Percentiles rank a stretch among this genome's conserved stretches.
phyloP scores from a whole-genome alignment of 495 filamentous ascomycete species.

The Hyaloscypha variabilis region DNA sequence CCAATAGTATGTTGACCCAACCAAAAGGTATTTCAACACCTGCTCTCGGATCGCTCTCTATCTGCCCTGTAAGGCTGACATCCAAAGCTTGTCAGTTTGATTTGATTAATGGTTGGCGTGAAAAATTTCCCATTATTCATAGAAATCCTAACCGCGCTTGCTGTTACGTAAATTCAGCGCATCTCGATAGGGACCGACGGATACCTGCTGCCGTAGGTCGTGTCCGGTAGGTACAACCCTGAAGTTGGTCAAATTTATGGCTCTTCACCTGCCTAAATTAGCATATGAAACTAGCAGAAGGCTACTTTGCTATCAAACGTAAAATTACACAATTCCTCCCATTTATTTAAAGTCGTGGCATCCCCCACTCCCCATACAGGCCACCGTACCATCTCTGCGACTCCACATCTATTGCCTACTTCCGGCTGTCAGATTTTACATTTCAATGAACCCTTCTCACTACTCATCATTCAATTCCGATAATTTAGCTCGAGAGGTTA shows the following conservation, averaged over 20 bases:
- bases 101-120: neutral
- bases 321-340: neutral
- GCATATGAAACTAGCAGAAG: neutral
- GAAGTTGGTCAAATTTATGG: neutral
- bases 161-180: conserved; percentile 8
- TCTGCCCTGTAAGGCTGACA: too few species aligned
- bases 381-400: too few species aligned
- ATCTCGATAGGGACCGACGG: neutral
- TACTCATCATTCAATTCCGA: neutral
- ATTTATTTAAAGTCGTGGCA: neutral
- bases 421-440: neutral
- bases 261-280: neutral
- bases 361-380: too few species aligned
- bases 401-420: too few species aligned
- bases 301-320: neutral
- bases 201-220: neutral
- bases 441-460: neutral
- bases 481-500: neutral
- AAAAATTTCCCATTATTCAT: conserved; percentile 11
- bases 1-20: too few species aligned
- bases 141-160: conserved; percentile 1
- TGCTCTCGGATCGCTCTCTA: too few species aligned
- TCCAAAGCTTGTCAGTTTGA: neutral
- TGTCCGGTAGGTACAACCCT: neutral
- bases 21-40: too few species aligned